Evolutionary conservation across 768 basidiomycete species (phyloP).

Genomic region (Boletales sp.): DNA sequence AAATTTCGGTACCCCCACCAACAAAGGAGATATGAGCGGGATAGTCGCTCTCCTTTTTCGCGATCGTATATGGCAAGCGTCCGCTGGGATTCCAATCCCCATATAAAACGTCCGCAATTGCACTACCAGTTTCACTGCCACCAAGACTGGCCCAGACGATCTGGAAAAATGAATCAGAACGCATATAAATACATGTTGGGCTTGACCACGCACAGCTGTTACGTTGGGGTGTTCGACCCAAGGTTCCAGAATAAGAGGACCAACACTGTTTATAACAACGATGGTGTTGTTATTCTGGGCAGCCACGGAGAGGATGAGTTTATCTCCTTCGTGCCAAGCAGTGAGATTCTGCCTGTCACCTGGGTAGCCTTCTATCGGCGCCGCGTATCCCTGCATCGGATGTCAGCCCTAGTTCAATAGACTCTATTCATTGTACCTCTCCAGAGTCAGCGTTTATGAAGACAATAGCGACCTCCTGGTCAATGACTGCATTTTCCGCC

Average conservation of each 20-base stretch:
- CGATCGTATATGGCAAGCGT: constrained; percentile 71
- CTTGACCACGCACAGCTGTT: constrained; percentile 45
- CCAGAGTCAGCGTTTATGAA: constrained; percentile 84
- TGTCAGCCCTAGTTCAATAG: background rate
- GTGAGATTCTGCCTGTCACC: constrained; percentile 37
- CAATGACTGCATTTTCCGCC: constrained; percentile 46
- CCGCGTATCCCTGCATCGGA: constrained; percentile 40
- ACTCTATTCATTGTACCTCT: constrained; percentile 40
- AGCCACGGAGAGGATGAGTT: constrained; percentile 54
- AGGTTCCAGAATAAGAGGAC: constrained; percentile 58
- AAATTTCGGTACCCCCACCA: constrained; percentile 25
- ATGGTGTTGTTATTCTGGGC: constrained; percentile 71
- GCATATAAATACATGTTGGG: constrained; percentile 10
- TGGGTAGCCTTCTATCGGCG: constrained; percentile 51
- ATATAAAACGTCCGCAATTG: constrained; percentile 73
- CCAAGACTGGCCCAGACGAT: constrained; percentile 49
- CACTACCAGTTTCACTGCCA: constrained; percentile 78
- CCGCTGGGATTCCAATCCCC: constrained; percentile 75
- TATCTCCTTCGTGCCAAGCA: constrained; percentile 35
- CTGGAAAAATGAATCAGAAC: constrained; percentile 21
- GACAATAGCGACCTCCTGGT: constrained; percentile 66
- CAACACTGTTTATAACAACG: constrained; percentile 79
- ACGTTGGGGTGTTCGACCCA: constrained; percentile 79
- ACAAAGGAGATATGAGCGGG: constrained; percentile 36
- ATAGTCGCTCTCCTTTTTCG: constrained; percentile 53